Evolutionary conservation across 2,329 filamentous ascomycete species (phyloP).

Genomic region (Neoascochyta sp.): DNA sequence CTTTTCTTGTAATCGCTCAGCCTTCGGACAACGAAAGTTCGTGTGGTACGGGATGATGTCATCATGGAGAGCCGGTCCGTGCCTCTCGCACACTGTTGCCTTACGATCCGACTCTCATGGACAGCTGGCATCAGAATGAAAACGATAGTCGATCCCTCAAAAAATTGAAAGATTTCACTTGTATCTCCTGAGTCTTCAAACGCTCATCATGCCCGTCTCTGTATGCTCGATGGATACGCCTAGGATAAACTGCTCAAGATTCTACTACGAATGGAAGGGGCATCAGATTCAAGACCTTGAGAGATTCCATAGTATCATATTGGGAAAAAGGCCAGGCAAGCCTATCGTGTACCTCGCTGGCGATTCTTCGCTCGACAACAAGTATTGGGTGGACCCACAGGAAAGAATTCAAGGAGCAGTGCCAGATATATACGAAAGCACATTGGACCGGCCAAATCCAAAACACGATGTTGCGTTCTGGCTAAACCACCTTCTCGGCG

Average conservation of each 20-base stretch:
- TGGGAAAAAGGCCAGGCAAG: conserved; percentile 18
- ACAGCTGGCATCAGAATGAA: too few species aligned
- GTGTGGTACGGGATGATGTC: too few species aligned
- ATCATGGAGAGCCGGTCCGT: too few species aligned
- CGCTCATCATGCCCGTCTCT: too few species aligned
- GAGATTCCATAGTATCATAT: conserved; percentile 22
- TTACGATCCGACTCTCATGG: too few species aligned
- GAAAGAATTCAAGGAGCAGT: conserved; percentile 10
- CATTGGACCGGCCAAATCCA: conserved; percentile 19
- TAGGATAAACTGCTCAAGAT: conserved; percentile 25
- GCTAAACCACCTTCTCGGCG: conserved; percentile 32
- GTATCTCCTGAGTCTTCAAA: too few species aligned
- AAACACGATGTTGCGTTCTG: conserved; percentile 39
- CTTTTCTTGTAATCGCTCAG: too few species aligned
- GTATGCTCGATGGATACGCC: too few species aligned
- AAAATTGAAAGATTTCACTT: too few species aligned
- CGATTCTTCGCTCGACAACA: conserved; percentile 41
- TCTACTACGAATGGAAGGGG: conserved; percentile 36
- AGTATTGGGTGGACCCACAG: conserved; percentile 30
- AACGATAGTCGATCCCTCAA: too few species aligned
- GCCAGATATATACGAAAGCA: conserved; percentile 28
- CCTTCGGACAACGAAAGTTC: too few species aligned
- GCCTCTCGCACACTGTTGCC: too few species aligned
- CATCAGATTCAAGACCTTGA: conserved; percentile 31
- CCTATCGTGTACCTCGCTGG: conserved; percentile 38